These are phyloP conservation scores for Opeltia flavorubescens DNA, from an alignment of 495 filamentous ascomycete species.

Conservation along the genomic window DNA sequence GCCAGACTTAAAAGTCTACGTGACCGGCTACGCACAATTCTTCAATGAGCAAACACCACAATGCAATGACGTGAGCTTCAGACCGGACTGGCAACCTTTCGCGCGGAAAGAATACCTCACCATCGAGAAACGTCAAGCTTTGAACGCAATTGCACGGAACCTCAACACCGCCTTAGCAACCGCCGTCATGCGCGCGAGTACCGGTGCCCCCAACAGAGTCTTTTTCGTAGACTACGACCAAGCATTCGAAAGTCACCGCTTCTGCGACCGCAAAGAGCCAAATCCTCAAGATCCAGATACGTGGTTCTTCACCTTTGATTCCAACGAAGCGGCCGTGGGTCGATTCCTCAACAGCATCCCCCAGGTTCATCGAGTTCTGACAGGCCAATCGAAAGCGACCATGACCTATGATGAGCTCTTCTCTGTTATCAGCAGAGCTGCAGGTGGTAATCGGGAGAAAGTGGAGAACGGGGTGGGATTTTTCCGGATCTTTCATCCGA, in stretches of 20 bases:
- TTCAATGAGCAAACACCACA: constrained; percentile 10
- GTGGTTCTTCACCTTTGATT: constrained; percentile 11
- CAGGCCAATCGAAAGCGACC: not conserved
- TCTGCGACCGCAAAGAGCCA: constrained; percentile 13
- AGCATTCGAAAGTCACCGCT: constrained; percentile 10
- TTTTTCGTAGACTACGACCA: constrained; percentile 8
- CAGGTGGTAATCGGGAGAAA: not conserved
- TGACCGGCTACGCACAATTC: constrained; percentile 12
- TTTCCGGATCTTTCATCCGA: constrained; percentile 3
- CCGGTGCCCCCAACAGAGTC: not conserved
- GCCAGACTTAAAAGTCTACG: constrained; percentile 7
- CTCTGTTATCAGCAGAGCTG: not conserved
- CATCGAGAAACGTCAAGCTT: constrained; percentile 2
- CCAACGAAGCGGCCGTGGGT: not conserved
- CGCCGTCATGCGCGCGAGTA: constrained; percentile 1
- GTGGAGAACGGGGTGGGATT: not conserved
- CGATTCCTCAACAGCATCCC: not conserved
- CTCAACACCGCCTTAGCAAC: constrained; percentile 5
- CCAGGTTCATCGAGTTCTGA: not conserved
- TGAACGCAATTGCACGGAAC: constrained; percentile 5
- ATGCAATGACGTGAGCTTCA: constrained; percentile 8
- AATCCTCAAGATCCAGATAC: constrained; percentile 6
- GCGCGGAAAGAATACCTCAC: not conserved
- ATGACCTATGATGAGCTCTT: not conserved
- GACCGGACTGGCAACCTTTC: not conserved